Evolutionary conservation across 2,329 filamentous ascomycete genomes (phyloP).

Genomic region (Whalleya microplaca): DNA sequence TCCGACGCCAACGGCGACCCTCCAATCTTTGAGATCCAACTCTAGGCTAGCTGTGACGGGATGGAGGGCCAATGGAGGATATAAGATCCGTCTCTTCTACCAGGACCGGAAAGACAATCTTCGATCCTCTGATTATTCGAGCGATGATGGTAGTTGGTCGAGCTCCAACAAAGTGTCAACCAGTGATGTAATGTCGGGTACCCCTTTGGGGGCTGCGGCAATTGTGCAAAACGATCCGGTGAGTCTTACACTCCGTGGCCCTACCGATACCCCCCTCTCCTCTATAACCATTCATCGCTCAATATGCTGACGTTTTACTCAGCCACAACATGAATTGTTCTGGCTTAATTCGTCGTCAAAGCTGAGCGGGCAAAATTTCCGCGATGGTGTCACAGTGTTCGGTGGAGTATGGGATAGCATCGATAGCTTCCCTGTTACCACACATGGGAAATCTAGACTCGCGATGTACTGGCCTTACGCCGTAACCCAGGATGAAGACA

Average conservation of each 20-base stretch:
- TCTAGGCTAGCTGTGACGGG: slow-evolving; percentile 5
- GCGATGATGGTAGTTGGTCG: slow-evolving; percentile 7
- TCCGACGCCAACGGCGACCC: not conserved
- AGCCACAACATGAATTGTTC: slow-evolving; percentile 8
- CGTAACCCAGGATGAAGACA: slow-evolving; percentile 2
- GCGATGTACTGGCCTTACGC: slow-evolving; percentile 12
- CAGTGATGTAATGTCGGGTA: not conserved
- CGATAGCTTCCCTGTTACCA: slow-evolving; percentile 1
- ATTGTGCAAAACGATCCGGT: not conserved
- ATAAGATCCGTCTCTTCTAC: slow-evolving; percentile 8
- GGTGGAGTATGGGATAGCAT: slow-evolving; percentile 3
- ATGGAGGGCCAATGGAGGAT: slow-evolving; percentile 3
- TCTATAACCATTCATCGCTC: not conserved
- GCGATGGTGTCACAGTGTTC: slow-evolving; percentile 4
- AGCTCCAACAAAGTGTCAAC: slow-evolving; percentile 4
- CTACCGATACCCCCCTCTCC: not conserved
- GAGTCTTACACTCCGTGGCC: not conserved
- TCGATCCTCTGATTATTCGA: slow-evolving; percentile 11
- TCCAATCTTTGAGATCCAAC: slow-evolving; percentile 3
- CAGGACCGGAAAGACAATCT: slow-evolving; percentile 3
- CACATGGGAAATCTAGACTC: not conserved
- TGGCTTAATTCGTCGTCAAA: slow-evolving; percentile 9
- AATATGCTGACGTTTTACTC: not conserved
- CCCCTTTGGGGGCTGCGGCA: slow-evolving; percentile 2
- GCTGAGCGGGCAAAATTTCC: slow-evolving; percentile 6